Evolutionary conservation across 371 early-diverging fungal species (phyloP).

Genomic region (Mucor indicus): DNA sequence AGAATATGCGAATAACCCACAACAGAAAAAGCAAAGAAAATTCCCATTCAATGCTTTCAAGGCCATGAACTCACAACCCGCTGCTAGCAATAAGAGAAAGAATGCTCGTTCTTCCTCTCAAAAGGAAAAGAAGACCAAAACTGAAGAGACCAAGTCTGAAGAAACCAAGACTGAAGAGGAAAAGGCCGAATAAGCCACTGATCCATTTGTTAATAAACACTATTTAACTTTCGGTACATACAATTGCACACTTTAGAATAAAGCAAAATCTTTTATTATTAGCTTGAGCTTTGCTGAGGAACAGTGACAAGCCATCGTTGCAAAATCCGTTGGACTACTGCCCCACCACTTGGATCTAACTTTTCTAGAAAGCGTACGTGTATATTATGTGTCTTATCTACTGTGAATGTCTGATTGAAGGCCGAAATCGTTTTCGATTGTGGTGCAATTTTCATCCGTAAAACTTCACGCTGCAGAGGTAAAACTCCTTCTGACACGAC

Average conservation of each 20-base stretch:
- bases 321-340: conserved; percentile 53
- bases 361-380: conserved; percentile 57
- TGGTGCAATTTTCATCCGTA: conserved; percentile 41
- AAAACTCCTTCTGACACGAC: conserved; percentile 34
- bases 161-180: conserved; percentile 8
- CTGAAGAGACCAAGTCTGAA: conserved; percentile 6
- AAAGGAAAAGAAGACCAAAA: conserved; percentile 13
- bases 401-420: conserved; percentile 27
- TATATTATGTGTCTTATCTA: conserved; percentile 35
- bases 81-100: conserved; percentile 18
- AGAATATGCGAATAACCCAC: conserved; percentile 21
- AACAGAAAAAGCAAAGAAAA: conserved; percentile 6
- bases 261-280: too few relatives aligned
- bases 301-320: conserved; percentile 47
- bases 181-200: background rate
- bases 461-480: conserved; percentile 38
- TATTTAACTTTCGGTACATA: background rate
- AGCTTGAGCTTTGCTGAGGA: too few relatives aligned
- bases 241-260: too few relatives aligned
- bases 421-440: conserved; percentile 9
- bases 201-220: background rate
- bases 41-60: conserved; percentile 22
- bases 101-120: background rate
- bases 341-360: conserved; percentile 51
- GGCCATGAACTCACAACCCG: background rate